These are phyloP conservation scores for Naumovozyma dairenensis DNA, from an alignment of 805 yeast genomes.

Conservation along the genomic window DNA sequence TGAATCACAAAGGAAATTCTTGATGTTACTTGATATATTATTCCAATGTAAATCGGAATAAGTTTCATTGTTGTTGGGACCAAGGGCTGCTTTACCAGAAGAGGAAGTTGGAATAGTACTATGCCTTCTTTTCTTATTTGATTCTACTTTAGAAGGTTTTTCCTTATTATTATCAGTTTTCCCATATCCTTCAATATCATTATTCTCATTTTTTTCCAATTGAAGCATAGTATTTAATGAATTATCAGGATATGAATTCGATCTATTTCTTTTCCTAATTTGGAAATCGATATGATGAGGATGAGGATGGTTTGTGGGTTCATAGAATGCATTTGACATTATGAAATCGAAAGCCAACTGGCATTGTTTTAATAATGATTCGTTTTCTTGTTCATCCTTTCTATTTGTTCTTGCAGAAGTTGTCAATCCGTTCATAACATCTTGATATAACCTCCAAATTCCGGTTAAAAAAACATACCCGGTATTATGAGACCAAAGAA, in stretches of 20 bases:
- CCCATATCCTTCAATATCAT: too few relatives aligned
- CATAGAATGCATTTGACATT: constrained; percentile 16
- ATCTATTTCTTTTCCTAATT: background rate
- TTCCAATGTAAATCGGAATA: constrained; percentile 29
- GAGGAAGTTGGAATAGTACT: background rate
- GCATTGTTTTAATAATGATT: constrained; percentile 6
- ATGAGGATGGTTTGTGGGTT: too few relatives aligned
- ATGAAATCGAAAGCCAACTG: constrained; percentile 14
- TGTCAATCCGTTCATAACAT: constrained; percentile 24
- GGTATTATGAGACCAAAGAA: constrained; percentile 77
- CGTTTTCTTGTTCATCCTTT: background rate
- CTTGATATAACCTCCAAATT: constrained; percentile 55
- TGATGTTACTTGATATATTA: constrained; percentile 16
- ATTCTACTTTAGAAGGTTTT: background rate
- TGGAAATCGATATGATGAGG: background rate
- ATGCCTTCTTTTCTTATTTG: background rate
- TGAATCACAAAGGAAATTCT: constrained; percentile 8
- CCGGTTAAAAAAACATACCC: constrained; percentile 86
- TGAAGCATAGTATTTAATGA: too few relatives aligned
- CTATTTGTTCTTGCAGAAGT: constrained; percentile 3
- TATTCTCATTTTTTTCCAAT: too few relatives aligned
- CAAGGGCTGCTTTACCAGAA: too few relatives aligned
- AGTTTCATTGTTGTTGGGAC: constrained; percentile 6
- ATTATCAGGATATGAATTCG: too few relatives aligned
- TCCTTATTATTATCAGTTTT: too few relatives aligned